phyloP scores from a whole-genome alignment of 2,329 filamentous ascomycete species.

The Xylariaceae sp. region DNA sequence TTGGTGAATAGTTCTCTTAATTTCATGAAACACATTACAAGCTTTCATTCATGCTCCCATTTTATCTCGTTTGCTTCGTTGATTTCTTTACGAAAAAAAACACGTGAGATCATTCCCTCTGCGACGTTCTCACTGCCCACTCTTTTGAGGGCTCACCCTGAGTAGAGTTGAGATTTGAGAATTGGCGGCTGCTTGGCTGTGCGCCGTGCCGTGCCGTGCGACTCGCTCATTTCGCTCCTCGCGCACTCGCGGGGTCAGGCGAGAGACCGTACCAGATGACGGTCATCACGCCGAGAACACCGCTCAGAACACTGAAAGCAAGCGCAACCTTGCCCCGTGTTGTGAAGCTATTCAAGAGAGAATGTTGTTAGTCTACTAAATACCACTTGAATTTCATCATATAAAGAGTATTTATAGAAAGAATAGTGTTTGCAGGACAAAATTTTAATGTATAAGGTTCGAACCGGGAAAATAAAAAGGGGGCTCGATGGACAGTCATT shows the following conservation, averaged over 20 bases:
- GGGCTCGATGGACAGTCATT: neutral
- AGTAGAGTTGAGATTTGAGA: neutral
- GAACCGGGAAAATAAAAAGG: neutral
- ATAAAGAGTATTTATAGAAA: neutral
- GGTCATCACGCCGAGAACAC: conserved; percentile 61
- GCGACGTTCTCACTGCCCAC: no score
- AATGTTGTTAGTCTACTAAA: neutral
- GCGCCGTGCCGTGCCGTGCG: no score
- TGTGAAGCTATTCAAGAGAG: conserved; percentile 50
- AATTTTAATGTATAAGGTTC: neutral
- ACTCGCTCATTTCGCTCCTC: no score
- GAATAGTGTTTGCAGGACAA: neutral
- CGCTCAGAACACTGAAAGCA: conserved; percentile 64
- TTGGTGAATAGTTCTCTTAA: no score
- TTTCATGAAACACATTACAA: no score
- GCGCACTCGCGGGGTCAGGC: conserved; percentile 16
- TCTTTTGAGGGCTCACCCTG: no score
- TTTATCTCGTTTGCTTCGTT: no score
- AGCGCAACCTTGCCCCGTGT: conserved; percentile 66
- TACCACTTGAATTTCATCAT: neutral
- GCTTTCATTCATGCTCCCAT: no score
- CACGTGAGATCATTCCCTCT: no score
- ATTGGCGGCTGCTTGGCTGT: neutral
- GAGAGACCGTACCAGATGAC: conserved; percentile 63
- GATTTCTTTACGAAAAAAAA: no score